A percentile compares a stretch with the other conserved stretches of the same genome.
These are phyloP conservation scores for Pneumocystis oryctolagi DNA, from an alignment of 1,139 yeast genomes.

Conservation along the genomic window DNA sequence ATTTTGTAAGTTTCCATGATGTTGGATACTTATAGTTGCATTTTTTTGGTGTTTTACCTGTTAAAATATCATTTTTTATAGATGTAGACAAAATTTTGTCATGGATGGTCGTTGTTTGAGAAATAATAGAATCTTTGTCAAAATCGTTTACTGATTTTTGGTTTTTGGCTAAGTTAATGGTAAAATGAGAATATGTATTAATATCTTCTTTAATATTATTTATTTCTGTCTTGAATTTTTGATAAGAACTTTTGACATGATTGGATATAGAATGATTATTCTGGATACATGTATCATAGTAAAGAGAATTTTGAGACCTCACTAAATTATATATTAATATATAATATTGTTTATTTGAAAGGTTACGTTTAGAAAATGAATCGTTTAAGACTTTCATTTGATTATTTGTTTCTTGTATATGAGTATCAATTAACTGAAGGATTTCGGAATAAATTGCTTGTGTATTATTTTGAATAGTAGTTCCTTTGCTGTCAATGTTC, in stretches of 20 bases:
- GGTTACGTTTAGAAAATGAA: slow-evolving; percentile 9
- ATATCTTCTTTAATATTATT: slow-evolving; percentile 11
- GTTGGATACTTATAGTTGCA: slow-evolving; percentile 8
- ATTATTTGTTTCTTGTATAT: slow-evolving; percentile 13
- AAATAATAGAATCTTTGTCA: slow-evolving; percentile 5
- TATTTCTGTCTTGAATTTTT: slow-evolving; percentile 4
- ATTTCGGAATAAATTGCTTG: slow-evolving; percentile 16
- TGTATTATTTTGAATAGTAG: slow-evolving; percentile 14
- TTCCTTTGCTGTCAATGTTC: slow-evolving; percentile 14
- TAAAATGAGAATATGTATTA: slow-evolving; percentile 9
- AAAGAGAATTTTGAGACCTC: slow-evolving; percentile 13
- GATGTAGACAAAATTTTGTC: slow-evolving; percentile 8
- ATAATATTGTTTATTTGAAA: background rate
- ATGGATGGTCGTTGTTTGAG: slow-evolving; percentile 3
- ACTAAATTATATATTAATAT: slow-evolving; percentile 7
- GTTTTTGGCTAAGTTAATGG: slow-evolving; percentile 3
- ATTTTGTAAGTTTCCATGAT: slow-evolving; percentile 9
- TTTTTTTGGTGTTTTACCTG: slow-evolving; percentile 16
- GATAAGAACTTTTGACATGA: slow-evolving; percentile 7
- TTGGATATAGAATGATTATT: slow-evolving; percentile 5
- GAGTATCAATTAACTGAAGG: slow-evolving; percentile 14
- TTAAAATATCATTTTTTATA: slow-evolving; percentile 11
- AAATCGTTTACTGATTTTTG: slow-evolving; percentile 4
- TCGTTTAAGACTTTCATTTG: slow-evolving; percentile 16
- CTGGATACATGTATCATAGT: slow-evolving; percentile 8